Percentiles rank a stretch among this genome's conserved stretches.
Evolutionary conservation across 169 alveolate genomes (phyloP).

Genomic region (Plasmodium cynomolgi): DNA sequence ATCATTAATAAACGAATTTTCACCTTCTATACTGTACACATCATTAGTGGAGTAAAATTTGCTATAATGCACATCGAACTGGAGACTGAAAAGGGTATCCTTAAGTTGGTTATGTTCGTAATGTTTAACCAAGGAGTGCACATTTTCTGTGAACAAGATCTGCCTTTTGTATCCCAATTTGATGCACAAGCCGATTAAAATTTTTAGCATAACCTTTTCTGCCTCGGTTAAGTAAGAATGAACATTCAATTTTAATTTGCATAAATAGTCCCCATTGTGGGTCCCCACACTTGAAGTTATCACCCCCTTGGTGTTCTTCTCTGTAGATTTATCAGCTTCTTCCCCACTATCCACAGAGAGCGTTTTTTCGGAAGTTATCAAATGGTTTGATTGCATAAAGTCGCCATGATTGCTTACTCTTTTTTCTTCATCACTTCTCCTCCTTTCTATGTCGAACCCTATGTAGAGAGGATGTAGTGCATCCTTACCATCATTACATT

Average conservation of each 20-base stretch:
- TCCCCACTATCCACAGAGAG: neutral
- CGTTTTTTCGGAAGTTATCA: neutral
- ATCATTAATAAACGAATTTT: conserved; percentile 6
- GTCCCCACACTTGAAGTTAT: neutral
- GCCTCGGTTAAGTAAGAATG: conserved; percentile 17
- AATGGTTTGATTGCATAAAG: conserved; percentile 17
- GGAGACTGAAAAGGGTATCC: neutral
- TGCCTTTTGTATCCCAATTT: conserved; percentile 9
- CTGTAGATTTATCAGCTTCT: neutral
- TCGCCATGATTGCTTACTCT: neutral
- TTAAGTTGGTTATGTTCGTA: neutral
- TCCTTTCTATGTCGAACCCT: conserved; percentile 33
- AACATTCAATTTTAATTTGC: conserved; percentile 10
- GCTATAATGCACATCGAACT: conserved; percentile 5
- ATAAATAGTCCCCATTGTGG: neutral
- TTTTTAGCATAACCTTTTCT: conserved; percentile 1
- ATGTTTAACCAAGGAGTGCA: neutral
- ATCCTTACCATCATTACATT: conserved; percentile 6
- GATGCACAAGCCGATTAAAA: conserved; percentile 27
- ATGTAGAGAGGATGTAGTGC: neutral
- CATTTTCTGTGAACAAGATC: conserved; percentile 11
- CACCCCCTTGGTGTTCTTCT: neutral
- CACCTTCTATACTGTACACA: neutral
- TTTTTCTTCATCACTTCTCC: neutral
- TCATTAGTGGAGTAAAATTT: conserved; percentile 12